Base-by-base conservation (phyloP, 805 yeast genomes). In the Ogataea minuta region DNA sequence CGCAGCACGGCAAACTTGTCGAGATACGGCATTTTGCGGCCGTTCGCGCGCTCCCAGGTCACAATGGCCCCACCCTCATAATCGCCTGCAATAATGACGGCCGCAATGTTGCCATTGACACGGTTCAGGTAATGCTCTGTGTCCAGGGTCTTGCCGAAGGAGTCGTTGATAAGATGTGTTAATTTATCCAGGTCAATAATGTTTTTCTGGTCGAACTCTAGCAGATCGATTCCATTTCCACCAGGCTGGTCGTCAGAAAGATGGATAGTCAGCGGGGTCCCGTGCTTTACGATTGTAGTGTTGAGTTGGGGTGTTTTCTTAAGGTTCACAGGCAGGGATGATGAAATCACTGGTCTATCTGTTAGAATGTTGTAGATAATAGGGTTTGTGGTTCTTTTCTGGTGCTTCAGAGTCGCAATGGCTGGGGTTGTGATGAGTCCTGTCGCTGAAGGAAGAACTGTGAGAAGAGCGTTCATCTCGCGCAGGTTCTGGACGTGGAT, bases 51-150 rank as follows among this genome's bases (percentile, higher is more conserved):
- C 52, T 91, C 99, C 77, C 87, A 83, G 0, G 99, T 93, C 24
- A 91, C 74, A 11, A 93, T 83, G 0, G 98, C 97, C 12, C 87
- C 89, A 2, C 98, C 98, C 49, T 90, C 96, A 59, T 93, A 93
- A 55, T 91, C 93, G 1, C 98, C 98, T 2, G 91, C 87, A 10
- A 93, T 74, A 11, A 93, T 80, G 9, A 93, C 60, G 0, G 85
- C 83, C 0, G 96, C 90, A 4, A 91, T 68, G 2, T 69, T 68
- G 1, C 77, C 70, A 45, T 79, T 72, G 25, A 93, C 72, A 35
- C 99, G 67, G 3, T 66, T 43, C 16, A 88, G 62, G 56, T 90
- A 93, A 47, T 77, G 80, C 0, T 76, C 72, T 40, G 78, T 52
- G 51, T 87, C 79, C n/a, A 93, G 60, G 3, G 72, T 54, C 45